Evolutionary conservation across 2,329 filamentous ascomycete genomes (phyloP), one percentile per base, ranked within the genome.

Genomic region (Shiraia sp.): DNA sequence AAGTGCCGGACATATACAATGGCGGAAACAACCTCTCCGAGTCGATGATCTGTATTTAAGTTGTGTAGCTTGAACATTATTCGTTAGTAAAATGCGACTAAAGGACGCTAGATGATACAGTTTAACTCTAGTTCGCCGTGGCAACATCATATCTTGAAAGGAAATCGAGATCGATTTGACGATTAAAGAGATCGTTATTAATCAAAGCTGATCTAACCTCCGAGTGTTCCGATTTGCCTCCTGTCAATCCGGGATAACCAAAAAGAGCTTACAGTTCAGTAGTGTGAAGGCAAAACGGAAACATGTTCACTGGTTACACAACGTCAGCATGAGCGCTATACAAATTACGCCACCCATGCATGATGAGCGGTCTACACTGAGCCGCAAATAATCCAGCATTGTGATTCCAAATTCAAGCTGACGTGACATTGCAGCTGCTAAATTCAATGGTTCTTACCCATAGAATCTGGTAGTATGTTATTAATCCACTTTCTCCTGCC

Each of bases 281-380:
- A 27, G 19, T 22, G 19, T 8, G 19, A 4, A 22, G 19, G 8
- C 19, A 8, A 8, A 22, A 8, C 8, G 19, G 4, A 22, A 22
- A 22, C 19, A 22, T 22, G 19, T 22, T 22, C 19, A 40, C 45
- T 38, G 35, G 52, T 43, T 28, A 25, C 40, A 51, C 42, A 32
- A 43, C 36, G 22, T 45, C 19, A 35, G 30, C 27, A 17, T 36
- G 23, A 38, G 33, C 12, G 35, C 34, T 33, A 12, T 30, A 31
- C 24, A 45, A 33, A 37, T 38, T n/a, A n/a, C n/a, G n/a, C n/a
- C n/a, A n/a, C n/a, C n/a, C 39, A 40, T 23, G 17, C 14, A 5
- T 14, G 32, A 22, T 5, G 13, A 24, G 17, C 32, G 32, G 12
- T 23, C 29, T 32, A 30, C 12, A 24, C 29, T 24, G n/a, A 33